Conservation (phyloP, 1,139 yeast species). For the Arxiozyma telluris region DNA sequence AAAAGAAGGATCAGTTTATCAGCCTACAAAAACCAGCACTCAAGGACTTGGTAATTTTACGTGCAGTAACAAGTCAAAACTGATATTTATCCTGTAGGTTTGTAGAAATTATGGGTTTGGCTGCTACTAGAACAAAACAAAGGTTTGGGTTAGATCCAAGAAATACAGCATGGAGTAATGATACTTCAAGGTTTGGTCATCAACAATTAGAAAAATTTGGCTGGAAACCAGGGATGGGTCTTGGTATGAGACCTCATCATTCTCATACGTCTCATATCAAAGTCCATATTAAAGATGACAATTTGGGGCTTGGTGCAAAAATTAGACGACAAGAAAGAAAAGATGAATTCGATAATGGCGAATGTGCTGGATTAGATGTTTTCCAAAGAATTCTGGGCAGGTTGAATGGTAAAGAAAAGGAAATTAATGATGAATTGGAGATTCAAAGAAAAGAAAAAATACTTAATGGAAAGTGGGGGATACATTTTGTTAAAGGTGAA, state of each 20-base stretch:
- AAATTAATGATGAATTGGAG: constrained; percentile 51
- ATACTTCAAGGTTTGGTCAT: constrained; percentile 79
- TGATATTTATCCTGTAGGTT: not conserved
- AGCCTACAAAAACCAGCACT: not conserved
- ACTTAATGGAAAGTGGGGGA: constrained; percentile 75
- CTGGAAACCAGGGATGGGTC: constrained; percentile 86
- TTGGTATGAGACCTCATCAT: constrained; percentile 61
- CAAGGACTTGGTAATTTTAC: not conserved
- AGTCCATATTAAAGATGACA: constrained; percentile 73
- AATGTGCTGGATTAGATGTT: constrained; percentile 83
- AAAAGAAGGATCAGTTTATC: too few species aligned
- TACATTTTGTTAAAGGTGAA: constrained; percentile 79
- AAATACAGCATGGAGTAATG: constrained; percentile 90
- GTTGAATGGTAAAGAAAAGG: constrained; percentile 66
- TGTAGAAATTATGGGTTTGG: constrained; percentile 61
- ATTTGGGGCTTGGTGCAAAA: constrained; percentile 78
- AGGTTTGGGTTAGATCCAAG: constrained; percentile 90
- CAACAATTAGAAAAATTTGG: constrained; percentile 74
- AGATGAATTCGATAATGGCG: constrained; percentile 66
- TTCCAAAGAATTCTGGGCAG: constrained; percentile 86
- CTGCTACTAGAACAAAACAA: constrained; percentile 75
- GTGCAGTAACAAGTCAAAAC: too few species aligned
- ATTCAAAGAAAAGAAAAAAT: constrained; percentile 57
- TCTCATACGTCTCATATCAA: constrained; percentile 69
- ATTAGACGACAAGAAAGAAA: constrained; percentile 47